Evolutionary conservation across 2,329 filamentous ascomycete species (phyloP).

Genomic region (Juglanconis sp.): DNA sequence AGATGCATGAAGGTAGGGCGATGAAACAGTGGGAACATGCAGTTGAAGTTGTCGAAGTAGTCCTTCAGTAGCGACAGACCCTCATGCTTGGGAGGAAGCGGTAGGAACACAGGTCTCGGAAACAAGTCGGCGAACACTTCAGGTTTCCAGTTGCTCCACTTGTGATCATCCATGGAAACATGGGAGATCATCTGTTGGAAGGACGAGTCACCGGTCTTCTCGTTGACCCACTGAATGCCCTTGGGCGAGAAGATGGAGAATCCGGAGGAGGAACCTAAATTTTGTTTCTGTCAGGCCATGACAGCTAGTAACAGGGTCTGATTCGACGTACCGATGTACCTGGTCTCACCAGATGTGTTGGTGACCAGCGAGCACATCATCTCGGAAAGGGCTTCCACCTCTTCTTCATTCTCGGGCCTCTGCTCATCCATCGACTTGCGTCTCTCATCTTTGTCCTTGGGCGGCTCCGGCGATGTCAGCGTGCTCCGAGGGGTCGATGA

Average conservation of each 20-base stretch:
- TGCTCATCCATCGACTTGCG: conserved; percentile 33
- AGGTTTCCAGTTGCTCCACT: conserved; percentile 98
- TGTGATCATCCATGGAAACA: conserved; percentile 88
- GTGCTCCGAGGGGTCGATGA: conserved; percentile 51
- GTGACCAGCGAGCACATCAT: conserved; percentile 99
- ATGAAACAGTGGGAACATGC: conserved; percentile 96
- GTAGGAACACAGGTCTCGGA: conserved; percentile 76
- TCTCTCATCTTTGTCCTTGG: conserved; percentile 31
- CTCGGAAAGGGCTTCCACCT: conserved; percentile 86
- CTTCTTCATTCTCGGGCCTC: conserved; percentile 51
- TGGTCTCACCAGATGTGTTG: conserved; percentile 88
- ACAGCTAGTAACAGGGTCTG: not conserved
- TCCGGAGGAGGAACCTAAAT: conserved; percentile 82
- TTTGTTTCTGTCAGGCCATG: conserved; percentile 7
- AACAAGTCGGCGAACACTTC: conserved; percentile 95
- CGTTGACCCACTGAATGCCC: conserved; percentile 97
- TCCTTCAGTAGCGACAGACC: conserved; percentile 85
- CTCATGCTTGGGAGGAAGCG: conserved; percentile 80
- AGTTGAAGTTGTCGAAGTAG: conserved; percentile 98
- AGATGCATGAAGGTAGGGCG: conserved; percentile 98
- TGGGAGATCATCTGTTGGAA: conserved; percentile 94
- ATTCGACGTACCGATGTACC: conserved; percentile 75
- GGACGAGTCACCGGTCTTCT: conserved; percentile 91
- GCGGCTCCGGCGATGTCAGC: conserved; percentile 51
- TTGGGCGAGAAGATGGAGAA: conserved; percentile 99